A percentile compares a stretch with the other conserved stretches of the same genome.
Evolutionary conservation across 129 eudicot genomes (phyloP).

Genomic region (Lactuca sativa): DNA sequence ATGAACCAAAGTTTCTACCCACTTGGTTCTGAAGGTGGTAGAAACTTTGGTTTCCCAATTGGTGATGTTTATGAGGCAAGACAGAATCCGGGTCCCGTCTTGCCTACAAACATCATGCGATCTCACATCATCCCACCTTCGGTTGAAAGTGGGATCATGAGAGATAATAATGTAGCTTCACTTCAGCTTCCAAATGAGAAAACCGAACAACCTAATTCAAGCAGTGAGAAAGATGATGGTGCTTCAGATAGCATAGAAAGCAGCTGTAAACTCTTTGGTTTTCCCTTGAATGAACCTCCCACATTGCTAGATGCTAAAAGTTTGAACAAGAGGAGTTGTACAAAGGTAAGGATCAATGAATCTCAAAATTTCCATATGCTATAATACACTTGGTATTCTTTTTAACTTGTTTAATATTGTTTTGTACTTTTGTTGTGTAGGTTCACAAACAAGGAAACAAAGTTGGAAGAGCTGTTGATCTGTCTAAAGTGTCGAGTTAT

Average conservation of each 20-base stretch:
- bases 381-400: neutral
- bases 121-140: conserved; percentile 31
- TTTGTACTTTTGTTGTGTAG: conserved; percentile 36
- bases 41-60: conserved; percentile 52
- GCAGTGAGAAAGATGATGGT: conserved; percentile 43
- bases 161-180: conserved; percentile 7
- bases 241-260: conserved; percentile 42
- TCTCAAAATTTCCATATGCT: neutral
- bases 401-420: neutral
- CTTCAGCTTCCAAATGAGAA: conserved; percentile 23
- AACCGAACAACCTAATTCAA: conserved; percentile 29
- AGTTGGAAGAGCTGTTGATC: conserved; percentile 94
- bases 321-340: conserved; percentile 78
- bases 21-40: conserved; percentile 61
- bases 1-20: conserved; percentile 43
- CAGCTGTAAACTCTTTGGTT: conserved; percentile 70
- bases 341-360: conserved; percentile 55
- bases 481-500: conserved; percentile 62
- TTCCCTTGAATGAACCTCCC: conserved; percentile 56
- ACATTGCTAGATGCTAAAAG: conserved; percentile 39
- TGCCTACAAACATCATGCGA: conserved; percentile 40
- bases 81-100: conserved; percentile 21
- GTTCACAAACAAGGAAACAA: conserved; percentile 95
- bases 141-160: conserved; percentile 15
- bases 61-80: conserved; percentile 21